Evolutionary conservation across 139 green algal genomes (phyloP).

Genomic region (Closterium sp.): DNA sequence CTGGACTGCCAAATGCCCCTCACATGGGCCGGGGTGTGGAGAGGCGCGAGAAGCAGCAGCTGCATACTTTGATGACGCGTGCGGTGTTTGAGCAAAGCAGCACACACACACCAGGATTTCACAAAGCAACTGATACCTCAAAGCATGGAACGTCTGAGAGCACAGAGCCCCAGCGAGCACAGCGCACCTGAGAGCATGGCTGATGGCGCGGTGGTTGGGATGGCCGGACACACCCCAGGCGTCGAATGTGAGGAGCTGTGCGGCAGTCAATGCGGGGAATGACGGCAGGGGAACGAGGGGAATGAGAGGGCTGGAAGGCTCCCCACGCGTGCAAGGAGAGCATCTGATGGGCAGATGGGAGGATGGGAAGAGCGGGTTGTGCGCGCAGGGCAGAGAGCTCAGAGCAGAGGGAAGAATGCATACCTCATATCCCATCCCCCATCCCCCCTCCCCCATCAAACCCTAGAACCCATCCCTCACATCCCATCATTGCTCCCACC

Average conservation of each 20-base stretch:
- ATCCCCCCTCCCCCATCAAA: background rate
- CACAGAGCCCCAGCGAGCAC: background rate
- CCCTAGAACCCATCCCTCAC: background rate
- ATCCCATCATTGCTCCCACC: background rate
- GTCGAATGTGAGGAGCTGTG: constrained; percentile 66
- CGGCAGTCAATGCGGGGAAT: background rate
- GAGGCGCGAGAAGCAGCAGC: no score
- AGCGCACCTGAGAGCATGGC: background rate
- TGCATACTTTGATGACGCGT: no score
- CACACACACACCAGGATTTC: no score
- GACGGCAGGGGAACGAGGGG: background rate
- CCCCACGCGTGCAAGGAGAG: no score
- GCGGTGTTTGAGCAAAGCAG: no score
- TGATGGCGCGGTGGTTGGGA: constrained; percentile 53
- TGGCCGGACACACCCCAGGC: constrained; percentile 58
- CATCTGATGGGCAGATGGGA: no score
- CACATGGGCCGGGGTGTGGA: no score
- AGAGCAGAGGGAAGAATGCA: no score
- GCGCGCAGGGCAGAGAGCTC: no score
- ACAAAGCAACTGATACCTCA: no score
- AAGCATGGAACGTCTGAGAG: background rate
- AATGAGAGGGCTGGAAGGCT: background rate
- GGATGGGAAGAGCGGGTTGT: no score
- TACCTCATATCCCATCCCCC: background rate
- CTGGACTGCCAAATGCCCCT: no score